Conservation (phyloP, 192 early-diverging fungal species). For the Phlyctochytrium arcticum region DNA sequence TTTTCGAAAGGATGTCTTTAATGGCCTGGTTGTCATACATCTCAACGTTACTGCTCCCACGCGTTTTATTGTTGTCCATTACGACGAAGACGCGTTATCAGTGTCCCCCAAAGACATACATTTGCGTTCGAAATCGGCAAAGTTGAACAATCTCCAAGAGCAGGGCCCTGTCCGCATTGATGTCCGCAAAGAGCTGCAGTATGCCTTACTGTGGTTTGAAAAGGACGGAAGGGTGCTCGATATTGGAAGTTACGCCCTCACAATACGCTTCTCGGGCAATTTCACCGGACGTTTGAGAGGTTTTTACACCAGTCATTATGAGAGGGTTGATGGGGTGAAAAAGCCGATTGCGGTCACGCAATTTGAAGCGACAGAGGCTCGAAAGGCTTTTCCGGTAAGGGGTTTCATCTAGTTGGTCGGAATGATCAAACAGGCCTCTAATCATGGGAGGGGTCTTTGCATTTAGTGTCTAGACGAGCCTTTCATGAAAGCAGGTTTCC, state of each 20-base stretch:
- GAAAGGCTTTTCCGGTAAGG: slow-evolving; percentile 83
- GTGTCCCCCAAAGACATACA: background rate
- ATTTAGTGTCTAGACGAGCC: slow-evolving; percentile 69
- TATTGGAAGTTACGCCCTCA: background rate
- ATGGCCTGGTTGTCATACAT: slow-evolving; percentile 24
- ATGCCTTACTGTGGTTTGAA: slow-evolving; percentile 5
- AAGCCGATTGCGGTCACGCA: slow-evolving; percentile 78
- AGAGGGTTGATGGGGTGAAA: slow-evolving; percentile 35
- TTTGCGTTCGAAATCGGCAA: background rate
- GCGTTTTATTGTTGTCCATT: slow-evolving; percentile 51
- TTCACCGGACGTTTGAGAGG: slow-evolving; percentile 64
- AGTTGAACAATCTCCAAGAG: background rate
- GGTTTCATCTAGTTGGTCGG: background rate
- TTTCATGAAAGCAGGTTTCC: slow-evolving; percentile 83
- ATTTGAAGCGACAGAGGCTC: slow-evolving; percentile 84
- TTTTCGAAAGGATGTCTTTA: slow-evolving; percentile 6
- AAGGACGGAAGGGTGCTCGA: background rate
- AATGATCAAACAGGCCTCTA: background rate
- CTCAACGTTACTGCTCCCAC: slow-evolving; percentile 60
- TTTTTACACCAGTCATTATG: slow-evolving; percentile 76
- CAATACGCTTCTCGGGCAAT: slow-evolving; percentile 23
- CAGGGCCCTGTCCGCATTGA: background rate
- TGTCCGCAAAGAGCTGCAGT: background rate
- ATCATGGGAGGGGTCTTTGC: background rate
- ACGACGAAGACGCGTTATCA: too few species aligned